Evolutionary conservation across 129 eudicot species (phyloP), one percentile per base, ranked within the genome.

Genomic region (Logfia minima): DNA sequence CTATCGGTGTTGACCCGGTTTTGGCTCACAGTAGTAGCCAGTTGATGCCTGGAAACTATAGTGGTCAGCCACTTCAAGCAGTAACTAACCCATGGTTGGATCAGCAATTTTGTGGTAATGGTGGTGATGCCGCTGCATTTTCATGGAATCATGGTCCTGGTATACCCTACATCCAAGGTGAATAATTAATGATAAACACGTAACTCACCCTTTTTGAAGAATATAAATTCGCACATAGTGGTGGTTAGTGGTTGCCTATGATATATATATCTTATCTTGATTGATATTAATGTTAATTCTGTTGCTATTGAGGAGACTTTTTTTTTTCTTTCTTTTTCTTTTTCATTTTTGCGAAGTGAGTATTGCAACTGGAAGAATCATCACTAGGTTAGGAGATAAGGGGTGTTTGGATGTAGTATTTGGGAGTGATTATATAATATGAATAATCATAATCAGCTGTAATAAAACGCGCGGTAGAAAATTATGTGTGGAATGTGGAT

Each of bases 141-240:
- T 43, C 86, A 19, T 93, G 97, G 97, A 88, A 86, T 70, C 96
- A 83, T 71, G 83, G 89, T 60, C 89, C 90, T 3, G 67, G 76
- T 66, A 35, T 89, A 77, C 88, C 87, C 9, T 94, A 86, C 77
- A 65, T 85, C 58, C 96, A 84, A 55, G 97, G 98, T 94, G 32
- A 75, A 28, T 56, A 10, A 68, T 39, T 2, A 24, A 62, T 52
- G 45, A 48, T 55, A 67, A 52, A 28, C 19, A 21, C 51, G 61
- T 8, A 70, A 70, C 60, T 71, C 53, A 7, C 45, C 16, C n/a
- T 32, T n/a, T 29, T 2, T 61, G 61, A 10, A 32, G 21, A 43
- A 37, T 45, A 34, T 41, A 55, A 66, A 53, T 29, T 66, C 13
- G 32, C 10, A 1, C 34, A 29, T 31, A 64, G 64, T 75, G 71